Evolutionary conservation across 106 monocot genomes (phyloP), one percentile per base, ranked within the genome.

Genomic region (Narthecium ossifragum): DNA sequence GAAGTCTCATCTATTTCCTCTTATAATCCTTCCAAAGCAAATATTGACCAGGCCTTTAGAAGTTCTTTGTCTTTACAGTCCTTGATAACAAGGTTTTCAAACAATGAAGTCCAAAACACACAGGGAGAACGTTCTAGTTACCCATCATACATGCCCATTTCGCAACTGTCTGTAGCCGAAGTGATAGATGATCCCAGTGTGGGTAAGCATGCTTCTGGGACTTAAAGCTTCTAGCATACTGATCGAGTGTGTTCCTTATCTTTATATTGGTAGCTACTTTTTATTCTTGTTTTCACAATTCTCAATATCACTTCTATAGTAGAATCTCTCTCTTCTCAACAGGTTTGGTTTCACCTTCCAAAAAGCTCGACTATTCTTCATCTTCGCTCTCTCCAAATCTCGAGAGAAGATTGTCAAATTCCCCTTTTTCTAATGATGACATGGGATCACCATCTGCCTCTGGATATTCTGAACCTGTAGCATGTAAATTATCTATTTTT

Each of bases 1-100:
- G 96, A 98, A 59, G 74, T 78, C 7, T 91, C 96, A 61, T 98
- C 96, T 70, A 78, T 87, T 64, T 98, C 96, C 7, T 98, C 90
- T 20, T 98, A 84, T 41, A 84, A 74, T 57, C 84, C 79, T 36
- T 64, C 66, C 26, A 90, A 61, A 81, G 67, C 78, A 62, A 81
- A 65, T 59, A 8, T 54, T 55, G 83, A 90, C 24, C n/a, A 65
- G 11, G 36, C 80, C 31, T 55, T 75, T 54, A 83, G 76, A 69
- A 90, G 65, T 31, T 86, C 90, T 2, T 55, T 84, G 21, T 85
- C 85, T 13, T 65, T 81, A 40, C 81, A 86, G 18, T 91, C 87
- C 60, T 59, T 86, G 58, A 51, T 65, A 40, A 49, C 75, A 46
- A 81, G 81, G 51, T 13, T 63, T 29, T 84, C 92, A 8, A 65